Base-by-base conservation (phyloP, 371 early-diverging fungal genomes). In the Smittium culicis region DNA sequence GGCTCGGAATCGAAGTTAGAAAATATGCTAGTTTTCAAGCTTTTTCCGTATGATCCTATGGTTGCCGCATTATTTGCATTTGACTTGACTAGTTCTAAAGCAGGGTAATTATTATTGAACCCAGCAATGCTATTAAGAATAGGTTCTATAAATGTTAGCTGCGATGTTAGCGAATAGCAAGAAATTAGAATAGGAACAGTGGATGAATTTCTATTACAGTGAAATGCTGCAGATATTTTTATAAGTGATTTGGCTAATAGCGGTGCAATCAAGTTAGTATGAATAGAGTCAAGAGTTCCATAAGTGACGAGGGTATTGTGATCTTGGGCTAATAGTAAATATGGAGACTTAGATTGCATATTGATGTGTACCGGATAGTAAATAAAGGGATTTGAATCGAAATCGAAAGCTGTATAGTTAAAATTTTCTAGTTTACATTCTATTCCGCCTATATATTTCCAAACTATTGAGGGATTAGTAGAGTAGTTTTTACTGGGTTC, bases 21-120 rank as follows among this genome's bases (percentile, higher is more conserved):
- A 32, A 62, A 62, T 31, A 33, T 62, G n/a, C 63, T 62, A 3
- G 11, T 62, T 62, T 62, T 62, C 11, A 31, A 14, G 32, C 28
- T 33, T n/a, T 34, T 62, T 62, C 63, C 63, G 34, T 30, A 32
- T n/a, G 16, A 20, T 3, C 32, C 32, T 24, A 62, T n/a, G 34
- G 32, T 31, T 2, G 34, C 31, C 17, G 24, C 5, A 8, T 16
- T 3, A 29, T 62, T 31, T 20, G 32, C 63, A 8, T 62, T 17
- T 29, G 2, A 3, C 31, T 62, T 16, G 24, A 31, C n/a, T 20
- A 62, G 2, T 27, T 34, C 63, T 62, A 62, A 34, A 20, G 63
- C 28, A 24, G 29, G 29, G 11, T 20, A n/a, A 5, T 34, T 32
- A 16, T 34, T 62, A 20, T 34, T 32, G 34, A 8, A 62, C 16